These are phyloP conservation scores for Vaccinium darrowii DNA, from an alignment of 148 eudicot species.

Conservation along the genomic window DNA sequence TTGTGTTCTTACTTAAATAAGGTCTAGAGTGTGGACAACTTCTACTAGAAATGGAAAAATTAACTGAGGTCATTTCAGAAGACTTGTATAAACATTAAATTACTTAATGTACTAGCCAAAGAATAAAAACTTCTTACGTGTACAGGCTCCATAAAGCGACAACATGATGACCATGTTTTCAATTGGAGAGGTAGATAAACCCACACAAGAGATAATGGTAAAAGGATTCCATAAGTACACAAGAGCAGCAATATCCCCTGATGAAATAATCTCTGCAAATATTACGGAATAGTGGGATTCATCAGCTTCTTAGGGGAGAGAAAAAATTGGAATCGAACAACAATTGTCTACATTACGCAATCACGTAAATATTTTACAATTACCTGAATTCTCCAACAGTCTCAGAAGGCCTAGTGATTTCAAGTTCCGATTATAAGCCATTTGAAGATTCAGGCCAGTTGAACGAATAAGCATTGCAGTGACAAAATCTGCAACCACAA, in stretches of 20 bases:
- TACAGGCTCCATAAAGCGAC: slow-evolving; percentile 88
- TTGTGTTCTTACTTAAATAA: slow-evolving; percentile 4
- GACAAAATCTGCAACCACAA: slow-evolving; percentile 90
- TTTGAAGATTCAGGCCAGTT: slow-evolving; percentile 62
- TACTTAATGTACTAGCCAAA: neutral
- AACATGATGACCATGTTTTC: slow-evolving; percentile 73
- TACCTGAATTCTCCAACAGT: slow-evolving; percentile 52
- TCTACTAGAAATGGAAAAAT: neutral
- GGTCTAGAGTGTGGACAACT: neutral
- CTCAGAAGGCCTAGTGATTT: slow-evolving; percentile 52
- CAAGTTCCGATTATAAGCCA: slow-evolving; percentile 48
- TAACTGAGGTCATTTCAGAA: neutral
- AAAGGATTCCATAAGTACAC: slow-evolving; percentile 95
- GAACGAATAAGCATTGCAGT: slow-evolving; percentile 85
- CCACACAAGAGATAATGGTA: slow-evolving; percentile 79
- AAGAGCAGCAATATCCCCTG: slow-evolving; percentile 89
- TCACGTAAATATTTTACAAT: neutral
- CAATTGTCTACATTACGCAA: neutral
- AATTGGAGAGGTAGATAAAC: slow-evolving; percentile 76
- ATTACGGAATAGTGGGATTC: slow-evolving; percentile 14
- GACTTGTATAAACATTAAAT: neutral
- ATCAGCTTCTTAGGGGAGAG: slow-evolving; percentile 20
- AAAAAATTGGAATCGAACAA: neutral
- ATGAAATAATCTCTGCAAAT: slow-evolving; percentile 50
- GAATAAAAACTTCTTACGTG: slow-evolving; percentile 49